Evolutionary conservation across 495 filamentous ascomycete species (phyloP).

Genomic region (Penicillium bialowiezense): DNA sequence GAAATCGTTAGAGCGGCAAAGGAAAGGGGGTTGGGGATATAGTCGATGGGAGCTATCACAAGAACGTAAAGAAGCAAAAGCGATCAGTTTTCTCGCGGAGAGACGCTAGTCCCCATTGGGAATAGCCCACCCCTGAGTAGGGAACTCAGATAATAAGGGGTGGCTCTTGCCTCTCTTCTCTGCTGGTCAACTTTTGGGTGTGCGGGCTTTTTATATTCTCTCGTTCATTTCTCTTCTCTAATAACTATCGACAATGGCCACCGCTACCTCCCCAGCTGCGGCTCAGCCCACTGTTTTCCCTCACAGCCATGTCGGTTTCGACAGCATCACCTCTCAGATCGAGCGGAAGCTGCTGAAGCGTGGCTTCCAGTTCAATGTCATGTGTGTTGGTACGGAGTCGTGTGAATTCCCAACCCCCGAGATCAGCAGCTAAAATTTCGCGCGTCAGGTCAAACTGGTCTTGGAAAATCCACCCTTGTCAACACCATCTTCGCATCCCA

Average conservation of each 20-base stretch:
- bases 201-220: slow-evolving; percentile 14
- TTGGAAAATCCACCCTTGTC: slow-evolving; percentile 98
- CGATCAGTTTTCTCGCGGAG: slow-evolving; percentile 24
- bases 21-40: background rate
- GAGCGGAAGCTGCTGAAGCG: slow-evolving; percentile 99
- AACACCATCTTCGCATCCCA: slow-evolving; percentile 99
- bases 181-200: slow-evolving; percentile 19
- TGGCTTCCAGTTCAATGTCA: slow-evolving; percentile 99
- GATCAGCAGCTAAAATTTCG: background rate
- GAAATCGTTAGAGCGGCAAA: background rate
- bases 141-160: slow-evolving; percentile 42
- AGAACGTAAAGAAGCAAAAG: slow-evolving; percentile 9
- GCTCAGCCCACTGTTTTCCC: slow-evolving; percentile 70
- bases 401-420: slow-evolving; percentile 15
- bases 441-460: slow-evolving; percentile 84
- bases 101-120: slow-evolving; percentile 32
- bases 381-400: slow-evolving; percentile 84
- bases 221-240: slow-evolving; percentile 10
- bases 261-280: slow-evolving; percentile 47
- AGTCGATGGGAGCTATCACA: slow-evolving; percentile 8
- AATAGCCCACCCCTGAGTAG: slow-evolving; percentile 41
- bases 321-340: slow-evolving; percentile 97
- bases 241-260: slow-evolving; percentile 45
- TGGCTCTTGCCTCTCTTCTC: slow-evolving; percentile 6
- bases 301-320: slow-evolving; percentile 97